A percentile compares a stretch with the other conserved stretches of the same genome.
These are phyloP conservation scores for Ophiocytium majus DNA, from an alignment of 352 stramenopile genomes.

Conservation along the genomic window DNA sequence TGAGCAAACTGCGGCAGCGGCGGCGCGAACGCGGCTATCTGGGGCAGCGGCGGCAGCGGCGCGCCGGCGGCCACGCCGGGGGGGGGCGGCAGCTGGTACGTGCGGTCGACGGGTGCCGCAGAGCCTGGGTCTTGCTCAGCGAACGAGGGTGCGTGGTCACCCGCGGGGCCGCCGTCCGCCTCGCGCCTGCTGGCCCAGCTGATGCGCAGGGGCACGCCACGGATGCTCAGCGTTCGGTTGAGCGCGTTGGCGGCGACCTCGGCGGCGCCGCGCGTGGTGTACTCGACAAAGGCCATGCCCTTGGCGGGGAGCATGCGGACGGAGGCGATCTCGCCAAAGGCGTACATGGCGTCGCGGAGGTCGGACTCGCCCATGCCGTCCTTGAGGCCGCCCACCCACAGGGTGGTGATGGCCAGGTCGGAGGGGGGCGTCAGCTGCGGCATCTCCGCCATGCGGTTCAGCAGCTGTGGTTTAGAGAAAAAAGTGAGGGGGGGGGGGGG, in stretches of 20 bases:
- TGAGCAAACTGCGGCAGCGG: not conserved
- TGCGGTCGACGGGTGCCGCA: not conserved
- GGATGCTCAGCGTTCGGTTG: slow-evolving; percentile 33
- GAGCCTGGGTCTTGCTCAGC: no score
- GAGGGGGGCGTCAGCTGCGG: slow-evolving; percentile 41
- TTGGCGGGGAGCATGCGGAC: slow-evolving; percentile 51
- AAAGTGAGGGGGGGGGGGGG: not conserved
- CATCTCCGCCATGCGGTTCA: slow-evolving; percentile 31
- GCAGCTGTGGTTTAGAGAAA: slow-evolving; percentile 35
- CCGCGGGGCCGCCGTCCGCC: no score
- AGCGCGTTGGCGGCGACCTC: slow-evolving; percentile 48
- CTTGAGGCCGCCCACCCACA: slow-evolving; percentile 54
- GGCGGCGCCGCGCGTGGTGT: slow-evolving; percentile 48
- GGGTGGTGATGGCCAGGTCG: slow-evolving; percentile 51
- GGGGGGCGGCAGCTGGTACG: slow-evolving; percentile 17
- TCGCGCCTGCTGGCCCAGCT: slow-evolving; percentile 24
- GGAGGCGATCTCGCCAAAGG: slow-evolving; percentile 51
- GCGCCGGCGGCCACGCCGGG: slow-evolving; percentile 1
- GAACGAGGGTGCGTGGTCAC: not conserved
- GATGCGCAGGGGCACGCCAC: slow-evolving; percentile 21
- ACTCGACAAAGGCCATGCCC: slow-evolving; percentile 56
- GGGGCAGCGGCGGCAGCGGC: not conserved
- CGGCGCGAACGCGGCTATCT: not conserved
- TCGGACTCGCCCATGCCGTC: slow-evolving; percentile 27
- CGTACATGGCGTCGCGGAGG: slow-evolving; percentile 52